Evolutionary conservation across 2,329 filamentous ascomycete genomes (phyloP), one percentile per base, ranked within the genome.

Genomic region (Ophidiomyces ophidiicola): DNA sequence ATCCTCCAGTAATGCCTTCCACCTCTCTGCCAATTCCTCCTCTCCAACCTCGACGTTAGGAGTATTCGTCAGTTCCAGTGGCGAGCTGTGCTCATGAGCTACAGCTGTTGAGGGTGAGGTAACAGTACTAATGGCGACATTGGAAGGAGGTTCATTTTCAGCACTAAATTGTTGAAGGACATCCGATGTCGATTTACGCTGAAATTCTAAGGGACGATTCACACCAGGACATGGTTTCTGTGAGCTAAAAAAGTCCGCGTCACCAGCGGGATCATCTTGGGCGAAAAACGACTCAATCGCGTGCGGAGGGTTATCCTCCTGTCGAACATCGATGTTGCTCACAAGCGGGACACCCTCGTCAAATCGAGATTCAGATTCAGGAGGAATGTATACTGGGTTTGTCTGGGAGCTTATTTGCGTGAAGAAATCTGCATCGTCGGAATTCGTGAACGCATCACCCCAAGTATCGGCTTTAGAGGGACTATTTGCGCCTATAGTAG

Each of bases 1-100:
- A 34, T 82, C 80, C 10, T 67, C 83, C 50, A 94, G 74, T 30
- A 84, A 82, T 32, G 82, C 80, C 47, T 84, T 75, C 83, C 88
- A 94, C 49, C 84, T 78, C 12, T 82, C 82, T 32, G 81, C 80
- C 28, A 90, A 59, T 52, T 88, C 82, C 29, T 78, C 72, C 5
- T 71, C 61, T 2, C 52, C 11, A 51, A 43, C 12, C 36, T 41
- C 33, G 50, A 50, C 32, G 43, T 45, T 15, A 18, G 15, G 36
- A 17, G 15, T 4, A 3, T 12, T 12, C 19, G n/a, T 25, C 30
- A 32, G 39, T 23, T 7, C 15, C n/a, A 10, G 7, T 18, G 19
- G 8, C 10, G 28, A 15, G 7, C 26, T 14, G 15, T 21, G 12
- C 19, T 32, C 26, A 7, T 38, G 26, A 24, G 17, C 12, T 6